phyloP scores from a whole-genome alignment of 2,329 filamentous ascomycete species.

The Pestalotiopsis sp. region DNA sequence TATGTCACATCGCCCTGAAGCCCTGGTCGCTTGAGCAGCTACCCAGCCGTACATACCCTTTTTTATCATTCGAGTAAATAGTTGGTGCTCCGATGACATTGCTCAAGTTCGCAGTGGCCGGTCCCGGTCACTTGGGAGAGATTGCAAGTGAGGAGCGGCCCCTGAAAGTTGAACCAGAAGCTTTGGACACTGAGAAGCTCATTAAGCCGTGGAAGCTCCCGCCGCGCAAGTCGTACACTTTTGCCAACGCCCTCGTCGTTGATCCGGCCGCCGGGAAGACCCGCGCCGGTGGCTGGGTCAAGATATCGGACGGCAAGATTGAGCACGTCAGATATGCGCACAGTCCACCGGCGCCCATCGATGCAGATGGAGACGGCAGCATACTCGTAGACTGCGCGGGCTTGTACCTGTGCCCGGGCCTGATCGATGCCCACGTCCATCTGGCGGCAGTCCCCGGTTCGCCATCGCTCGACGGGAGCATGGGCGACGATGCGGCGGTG shows the following conservation, averaged over 20 bases:
- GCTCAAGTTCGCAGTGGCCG: background rate
- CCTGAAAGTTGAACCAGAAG: background rate
- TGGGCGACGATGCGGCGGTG: conserved; percentile 33
- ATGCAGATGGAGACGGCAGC: conserved; percentile 17
- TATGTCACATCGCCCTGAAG: background rate
- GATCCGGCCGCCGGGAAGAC: conserved; percentile 37
- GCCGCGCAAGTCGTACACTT: conserved; percentile 31
- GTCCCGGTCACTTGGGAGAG: background rate
- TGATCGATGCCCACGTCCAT: conserved; percentile 54
- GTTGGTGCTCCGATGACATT: background rate
- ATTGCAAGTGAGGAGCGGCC: background rate
- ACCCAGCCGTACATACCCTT: background rate
- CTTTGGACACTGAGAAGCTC: conserved; percentile 16
- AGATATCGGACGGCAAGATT: conserved; percentile 35
- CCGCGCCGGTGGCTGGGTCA: conserved; percentile 29
- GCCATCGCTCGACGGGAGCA: conserved; percentile 33
- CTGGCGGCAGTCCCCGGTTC: conserved; percentile 44
- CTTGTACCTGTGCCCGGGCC: conserved; percentile 47
- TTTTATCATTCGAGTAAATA: background rate
- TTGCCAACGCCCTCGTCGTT: conserved; percentile 45
- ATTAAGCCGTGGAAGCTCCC: conserved; percentile 37
- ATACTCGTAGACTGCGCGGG: conserved; percentile 39
- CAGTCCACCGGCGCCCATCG: conserved; percentile 16
- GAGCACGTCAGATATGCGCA: conserved; percentile 17
- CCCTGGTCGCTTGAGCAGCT: background rate